Base-by-base conservation (phyloP, 164 flowering plant genomes). In the Tinospora cordifolia region DNA sequence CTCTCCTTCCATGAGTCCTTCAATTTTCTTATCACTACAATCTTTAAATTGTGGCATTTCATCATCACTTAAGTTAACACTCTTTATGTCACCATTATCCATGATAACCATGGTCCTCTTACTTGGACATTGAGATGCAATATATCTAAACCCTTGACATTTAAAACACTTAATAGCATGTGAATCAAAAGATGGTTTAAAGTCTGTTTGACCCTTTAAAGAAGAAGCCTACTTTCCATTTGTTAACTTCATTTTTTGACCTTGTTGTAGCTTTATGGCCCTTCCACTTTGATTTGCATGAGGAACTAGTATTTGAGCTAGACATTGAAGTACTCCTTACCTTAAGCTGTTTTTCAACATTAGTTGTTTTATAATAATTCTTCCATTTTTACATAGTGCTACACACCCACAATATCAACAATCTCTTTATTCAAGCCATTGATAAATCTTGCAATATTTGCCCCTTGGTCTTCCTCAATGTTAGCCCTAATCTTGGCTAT, bases 401-500 rank as follows among this genome's bases (percentile, higher is more conserved):
- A 46, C 39, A 69, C 26, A 38, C 49, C 70, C 9, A 68, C 60
- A 12, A 68, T 22, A 26, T 46, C 19, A 3, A 60, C 70, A 47
- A 68, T 68, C 21, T 68, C 70, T n/a, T 13, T 22, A 38, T 49
- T 46, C 70, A 68, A 68, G 22, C 63, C 71, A 3, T 5, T 39
- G 11, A 69, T 13, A n/a, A 69, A 54, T 69, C 71, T 57, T 15
- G 44, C 63, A 41, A 69, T 69, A 9, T 62, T 69, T 6, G 71
- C 71, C 17, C 57, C 70, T 36, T 41, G 6, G 1, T 69, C 71
- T 30, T 54, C 70, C n/a, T n/a, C n/a, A n/a, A n/a, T n/a, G n/a
- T n/a, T n/a, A n/a, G n/a, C n/a, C n/a, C n/a, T n/a, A n/a, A 62
- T 69, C 63, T 51, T 65, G 2, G 66, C 41, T 1, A 63, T 17